phyloP scores from a whole-genome alignment of 2,329 filamentous ascomycete genomes.

The Proliferodiscus dingleyae region DNA sequence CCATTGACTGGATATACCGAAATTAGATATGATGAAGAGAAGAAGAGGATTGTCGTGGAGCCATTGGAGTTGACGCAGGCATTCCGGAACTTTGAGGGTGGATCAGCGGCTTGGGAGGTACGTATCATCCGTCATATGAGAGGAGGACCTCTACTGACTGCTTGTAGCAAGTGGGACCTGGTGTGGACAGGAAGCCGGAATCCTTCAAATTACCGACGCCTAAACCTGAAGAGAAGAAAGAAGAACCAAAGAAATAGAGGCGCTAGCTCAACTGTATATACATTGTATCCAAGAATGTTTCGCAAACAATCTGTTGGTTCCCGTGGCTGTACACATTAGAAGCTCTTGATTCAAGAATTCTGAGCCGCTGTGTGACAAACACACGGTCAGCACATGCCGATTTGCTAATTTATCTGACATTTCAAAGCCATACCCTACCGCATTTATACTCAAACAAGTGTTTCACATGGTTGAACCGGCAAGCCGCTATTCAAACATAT shows the following conservation, averaged over 20 bases:
- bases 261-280: conserved; percentile 26
- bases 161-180: conserved; percentile 63
- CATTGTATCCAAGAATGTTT: conserved; percentile 12
- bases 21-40: conserved; percentile 97
- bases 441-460: too few relatives aligned
- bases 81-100: conserved; percentile 96
- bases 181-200: conserved; percentile 75
- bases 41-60: conserved; percentile 98
- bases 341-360: too few relatives aligned
- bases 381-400: too few relatives aligned
- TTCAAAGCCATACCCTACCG: too few relatives aligned
- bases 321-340: too few relatives aligned
- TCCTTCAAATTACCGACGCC: conserved; percentile 91
- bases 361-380: too few relatives aligned
- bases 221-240: conserved; percentile 88
- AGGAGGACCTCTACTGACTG: conserved; percentile 14
- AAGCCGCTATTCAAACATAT: too few relatives aligned
- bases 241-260: conserved; percentile 83
- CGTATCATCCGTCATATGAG: conserved; percentile 37
- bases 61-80: conserved; percentile 96
- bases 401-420: too few relatives aligned
- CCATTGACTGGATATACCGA: conserved; percentile 97
- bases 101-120: conserved; percentile 68
- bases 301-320: too few relatives aligned
- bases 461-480: too few relatives aligned